Evolutionary conservation across 768 basidiomycete genomes (phyloP).

Genomic region (Cystofilobasidium macerans): DNA sequence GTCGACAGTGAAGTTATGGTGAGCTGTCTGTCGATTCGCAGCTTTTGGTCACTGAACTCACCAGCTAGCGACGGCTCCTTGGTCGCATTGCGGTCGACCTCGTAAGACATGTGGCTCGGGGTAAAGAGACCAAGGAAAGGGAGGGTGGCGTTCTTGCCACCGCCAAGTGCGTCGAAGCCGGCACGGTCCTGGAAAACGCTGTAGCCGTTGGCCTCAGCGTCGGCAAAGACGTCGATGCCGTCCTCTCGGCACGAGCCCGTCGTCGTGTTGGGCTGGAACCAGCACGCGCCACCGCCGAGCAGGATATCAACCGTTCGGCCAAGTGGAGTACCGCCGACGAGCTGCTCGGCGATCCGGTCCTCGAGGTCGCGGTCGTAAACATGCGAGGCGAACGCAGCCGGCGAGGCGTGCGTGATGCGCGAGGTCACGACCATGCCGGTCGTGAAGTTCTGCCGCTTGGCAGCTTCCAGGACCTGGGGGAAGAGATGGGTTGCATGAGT

Average conservation of each 20-base stretch:
- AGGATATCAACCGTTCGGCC: constrained; percentile 31
- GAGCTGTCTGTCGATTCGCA: too few relatives aligned
- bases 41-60: too few relatives aligned
- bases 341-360: constrained; percentile 27
- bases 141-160: constrained; percentile 19
- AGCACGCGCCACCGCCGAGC: constrained; percentile 30
- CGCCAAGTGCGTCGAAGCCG: constrained; percentile 17
- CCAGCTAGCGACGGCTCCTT: constrained; percentile 20
- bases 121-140: constrained; percentile 30
- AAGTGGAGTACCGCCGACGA: constrained; percentile 21
- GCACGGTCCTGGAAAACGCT: constrained; percentile 7
- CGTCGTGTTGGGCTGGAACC: constrained; percentile 19
- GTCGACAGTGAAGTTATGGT: constrained; percentile 23
- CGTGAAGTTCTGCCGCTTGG: constrained; percentile 29
- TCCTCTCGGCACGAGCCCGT: constrained; percentile 30
- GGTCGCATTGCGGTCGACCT: constrained; percentile 31
- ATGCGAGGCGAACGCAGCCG: constrained; percentile 31
- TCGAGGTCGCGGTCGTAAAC: constrained; percentile 30
- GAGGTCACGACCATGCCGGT: constrained; percentile 24
- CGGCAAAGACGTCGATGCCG: constrained; percentile 27
- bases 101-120: constrained; percentile 22
- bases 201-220: constrained; percentile 22
- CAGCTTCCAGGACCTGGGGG: constrained; percentile 34
- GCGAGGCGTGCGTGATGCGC: constrained; percentile 16
- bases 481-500: not conserved